A percentile compares a stretch with the other conserved stretches of the same genome.
These are phyloP conservation scores for Penicillium griseofulvum DNA, from an alignment of 2,329 filamentous ascomycete genomes.

Conservation along the genomic window DNA sequence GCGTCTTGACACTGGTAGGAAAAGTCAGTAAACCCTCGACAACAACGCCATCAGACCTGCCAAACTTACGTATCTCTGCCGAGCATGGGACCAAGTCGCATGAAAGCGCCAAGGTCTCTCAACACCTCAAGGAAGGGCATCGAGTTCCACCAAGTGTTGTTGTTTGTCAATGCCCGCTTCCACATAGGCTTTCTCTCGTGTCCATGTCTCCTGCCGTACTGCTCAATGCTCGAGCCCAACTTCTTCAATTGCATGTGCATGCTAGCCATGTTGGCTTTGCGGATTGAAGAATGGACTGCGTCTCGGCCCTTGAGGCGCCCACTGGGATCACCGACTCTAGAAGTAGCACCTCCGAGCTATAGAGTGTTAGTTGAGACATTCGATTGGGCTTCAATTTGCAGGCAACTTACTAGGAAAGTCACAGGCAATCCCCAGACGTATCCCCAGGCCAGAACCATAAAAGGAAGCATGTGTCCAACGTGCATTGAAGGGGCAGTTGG, in stretches of 20 bases:
- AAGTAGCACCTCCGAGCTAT: conserved; percentile 49
- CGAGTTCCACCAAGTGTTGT: conserved; percentile 77
- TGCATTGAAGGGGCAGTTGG: conserved; percentile 52
- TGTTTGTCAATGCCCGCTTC: conserved; percentile 70
- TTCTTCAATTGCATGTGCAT: conserved; percentile 55
- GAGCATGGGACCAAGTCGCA: conserved; percentile 82
- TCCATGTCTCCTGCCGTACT: conserved; percentile 63
- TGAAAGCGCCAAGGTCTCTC: conserved; percentile 67
- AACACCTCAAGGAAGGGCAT: conserved; percentile 72
- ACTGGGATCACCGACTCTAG: conserved; percentile 48
- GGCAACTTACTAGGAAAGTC: conserved; percentile 43
- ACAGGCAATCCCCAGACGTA: conserved; percentile 49
- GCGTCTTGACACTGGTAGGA: conserved; percentile 67
- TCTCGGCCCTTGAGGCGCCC: conserved; percentile 44
- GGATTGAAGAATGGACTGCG: conserved; percentile 34
- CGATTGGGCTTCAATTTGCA: background rate
- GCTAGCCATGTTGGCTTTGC: conserved; percentile 47
- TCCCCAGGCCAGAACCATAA: conserved; percentile 52
- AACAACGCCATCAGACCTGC: background rate
- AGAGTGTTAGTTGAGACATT: conserved; percentile 16
- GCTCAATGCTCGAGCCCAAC: conserved; percentile 72
- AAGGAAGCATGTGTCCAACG: conserved; percentile 51
- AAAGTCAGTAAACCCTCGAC: conserved; percentile 3
- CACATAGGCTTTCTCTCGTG: conserved; percentile 64
- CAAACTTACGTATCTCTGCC: conserved; percentile 77